A percentile compares a stretch with the other conserved stretches of the same genome.
Evolutionary conservation across 2,329 filamentous ascomycete species (phyloP).

Genomic region (Aspergillus brunneoviolaceus): DNA sequence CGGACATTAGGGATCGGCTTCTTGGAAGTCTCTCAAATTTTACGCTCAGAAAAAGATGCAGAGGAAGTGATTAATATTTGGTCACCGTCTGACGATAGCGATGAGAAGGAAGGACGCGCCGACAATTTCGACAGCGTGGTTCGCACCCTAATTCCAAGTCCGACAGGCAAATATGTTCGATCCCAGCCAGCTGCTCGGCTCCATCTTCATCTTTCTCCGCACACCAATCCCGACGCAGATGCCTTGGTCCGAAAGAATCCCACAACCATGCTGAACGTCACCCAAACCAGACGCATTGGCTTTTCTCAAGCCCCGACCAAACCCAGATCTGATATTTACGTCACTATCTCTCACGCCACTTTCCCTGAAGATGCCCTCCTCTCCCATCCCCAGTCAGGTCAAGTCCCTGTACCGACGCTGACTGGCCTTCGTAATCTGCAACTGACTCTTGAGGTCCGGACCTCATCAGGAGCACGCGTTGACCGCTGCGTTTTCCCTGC

Average conservation of each 20-base stretch:
- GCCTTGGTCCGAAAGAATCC: slow-evolving; percentile 80
- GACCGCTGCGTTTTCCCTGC: slow-evolving; percentile 85
- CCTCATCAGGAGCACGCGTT: slow-evolving; percentile 73
- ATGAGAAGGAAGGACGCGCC: slow-evolving; percentile 58
- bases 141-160: slow-evolving; percentile 69
- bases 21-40: slow-evolving; percentile 70
- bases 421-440: slow-evolving; percentile 74
- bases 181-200: slow-evolving; percentile 72
- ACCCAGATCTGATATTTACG: slow-evolving; percentile 88
- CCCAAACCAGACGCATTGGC: slow-evolving; percentile 82
- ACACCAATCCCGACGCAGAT: slow-evolving; percentile 75
- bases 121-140: slow-evolving; percentile 74
- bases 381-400: slow-evolving; percentile 74
- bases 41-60: slow-evolving; percentile 68
- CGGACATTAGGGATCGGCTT: slow-evolving; percentile 75
- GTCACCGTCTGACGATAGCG: slow-evolving; percentile 59
- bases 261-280: slow-evolving; percentile 77
- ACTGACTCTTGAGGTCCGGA: slow-evolving; percentile 83
- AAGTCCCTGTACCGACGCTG: slow-evolving; percentile 67
- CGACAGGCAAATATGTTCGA: slow-evolving; percentile 71
- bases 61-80: slow-evolving; percentile 78
- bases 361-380: slow-evolving; percentile 66
- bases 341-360: slow-evolving; percentile 78
- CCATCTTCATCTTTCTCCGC: slow-evolving; percentile 75
- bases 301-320: slow-evolving; percentile 91